Evolutionary conservation across 1,139 yeast species (phyloP).

Genomic region (Debaryomyces robertsiae): DNA sequence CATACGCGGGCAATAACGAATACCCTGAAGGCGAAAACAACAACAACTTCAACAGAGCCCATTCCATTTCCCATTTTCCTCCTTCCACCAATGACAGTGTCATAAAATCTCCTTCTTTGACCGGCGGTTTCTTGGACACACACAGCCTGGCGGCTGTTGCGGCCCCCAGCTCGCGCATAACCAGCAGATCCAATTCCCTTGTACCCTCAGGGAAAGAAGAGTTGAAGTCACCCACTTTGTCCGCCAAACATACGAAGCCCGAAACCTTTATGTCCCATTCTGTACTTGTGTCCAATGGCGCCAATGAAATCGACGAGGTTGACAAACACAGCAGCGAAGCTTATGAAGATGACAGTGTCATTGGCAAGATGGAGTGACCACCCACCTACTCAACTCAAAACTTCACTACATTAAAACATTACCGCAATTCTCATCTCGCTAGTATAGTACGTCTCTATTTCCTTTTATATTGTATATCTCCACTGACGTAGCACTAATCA

Average conservation of each 20-base stretch:
- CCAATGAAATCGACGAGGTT: constrained; percentile 7
- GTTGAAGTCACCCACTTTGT: constrained; percentile 7
- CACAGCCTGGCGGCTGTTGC: constrained; percentile 1
- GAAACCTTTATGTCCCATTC: constrained; percentile 3
- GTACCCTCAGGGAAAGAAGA: constrained; percentile 7
- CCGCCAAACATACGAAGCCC: constrained; percentile 1
- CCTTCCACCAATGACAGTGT: constrained; percentile 12
- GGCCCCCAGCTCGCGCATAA: constrained; percentile 1
- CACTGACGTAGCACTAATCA: background rate
- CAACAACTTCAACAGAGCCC: constrained; percentile 13
- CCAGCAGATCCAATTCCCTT: constrained; percentile 7
- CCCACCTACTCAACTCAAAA: constrained; percentile 3
- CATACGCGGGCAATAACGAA: constrained; percentile 9
- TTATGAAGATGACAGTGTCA: constrained; percentile 23
- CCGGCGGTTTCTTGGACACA: constrained; percentile 20
- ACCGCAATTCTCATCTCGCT: too few relatives aligned
- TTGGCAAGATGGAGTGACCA: constrained; percentile 27
- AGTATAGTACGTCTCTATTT: too few relatives aligned
- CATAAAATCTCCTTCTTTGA: constrained; percentile 11
- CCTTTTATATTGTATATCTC: too few relatives aligned
- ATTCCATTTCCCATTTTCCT: constrained; percentile 19
- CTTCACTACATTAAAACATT: background rate
- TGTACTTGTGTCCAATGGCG: background rate
- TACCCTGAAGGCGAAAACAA: constrained; percentile 8
- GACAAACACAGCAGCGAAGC: constrained; percentile 10